Evolutionary conservation across 345 rosid species (phyloP).

Genomic region (Barbarea vulgaris): DNA sequence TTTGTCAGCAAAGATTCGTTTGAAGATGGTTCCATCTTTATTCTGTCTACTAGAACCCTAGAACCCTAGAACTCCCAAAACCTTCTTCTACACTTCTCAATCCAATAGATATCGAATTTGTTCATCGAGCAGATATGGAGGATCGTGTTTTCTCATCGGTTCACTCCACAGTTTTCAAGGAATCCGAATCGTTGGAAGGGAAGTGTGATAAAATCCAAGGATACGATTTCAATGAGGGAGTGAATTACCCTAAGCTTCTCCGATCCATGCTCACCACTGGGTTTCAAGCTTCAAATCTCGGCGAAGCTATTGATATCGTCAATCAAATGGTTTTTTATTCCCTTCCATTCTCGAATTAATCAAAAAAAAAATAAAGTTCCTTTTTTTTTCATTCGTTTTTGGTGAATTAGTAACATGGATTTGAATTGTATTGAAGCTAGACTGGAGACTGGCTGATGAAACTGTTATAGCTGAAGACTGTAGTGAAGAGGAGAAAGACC

Average conservation of each 20-base stretch:
- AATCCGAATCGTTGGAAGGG: slow-evolving; percentile 72
- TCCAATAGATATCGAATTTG: not conserved
- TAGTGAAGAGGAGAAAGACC: slow-evolving; percentile 71
- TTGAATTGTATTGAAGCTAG: slow-evolving; percentile 75
- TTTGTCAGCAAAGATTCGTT: slow-evolving; percentile 5
- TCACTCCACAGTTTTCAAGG: slow-evolving; percentile 73
- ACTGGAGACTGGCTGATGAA: slow-evolving; percentile 90
- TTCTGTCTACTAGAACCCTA: slow-evolving; percentile 29
- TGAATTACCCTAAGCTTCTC: slow-evolving; percentile 61
- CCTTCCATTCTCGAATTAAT: not conserved
- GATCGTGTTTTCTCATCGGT: slow-evolving; percentile 51
- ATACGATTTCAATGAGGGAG: slow-evolving; percentile 79
- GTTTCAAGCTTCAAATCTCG: slow-evolving; percentile 95
- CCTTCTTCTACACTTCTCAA: not conserved
- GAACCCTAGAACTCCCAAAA: slow-evolving; percentile 27
- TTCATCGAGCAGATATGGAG: slow-evolving; percentile 41
- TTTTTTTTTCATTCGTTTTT: not conserved
- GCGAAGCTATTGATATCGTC: slow-evolving; percentile 76
- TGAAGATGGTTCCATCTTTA: not conserved
- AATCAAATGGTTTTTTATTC: slow-evolving; percentile 66
- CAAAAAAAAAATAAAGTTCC: not conserved
- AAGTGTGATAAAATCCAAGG: slow-evolving; percentile 68
- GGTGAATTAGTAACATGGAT: slow-evolving; percentile 21
- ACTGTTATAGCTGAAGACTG: slow-evolving; percentile 57
- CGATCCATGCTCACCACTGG: slow-evolving; percentile 82